phyloP scores from a whole-genome alignment of 768 basidiomycete genomes.

The Kwoniella europaea region DNA sequence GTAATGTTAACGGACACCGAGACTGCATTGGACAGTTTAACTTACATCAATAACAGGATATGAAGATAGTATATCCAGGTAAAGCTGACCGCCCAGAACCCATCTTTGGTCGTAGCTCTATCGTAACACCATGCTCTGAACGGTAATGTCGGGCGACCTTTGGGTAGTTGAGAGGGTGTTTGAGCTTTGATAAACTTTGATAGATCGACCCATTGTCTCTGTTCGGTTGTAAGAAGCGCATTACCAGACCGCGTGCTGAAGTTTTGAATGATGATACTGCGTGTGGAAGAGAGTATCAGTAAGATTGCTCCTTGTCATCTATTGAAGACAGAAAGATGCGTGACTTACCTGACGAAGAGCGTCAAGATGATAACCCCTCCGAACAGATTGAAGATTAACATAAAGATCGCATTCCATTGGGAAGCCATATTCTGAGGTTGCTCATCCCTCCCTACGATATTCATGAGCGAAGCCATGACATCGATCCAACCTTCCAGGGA shows the following conservation, averaged over 20 bases:
- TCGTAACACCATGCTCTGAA: constrained; percentile 88
- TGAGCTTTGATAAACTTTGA: constrained; percentile 86
- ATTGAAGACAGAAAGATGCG: no score
- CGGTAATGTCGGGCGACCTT: constrained; percentile 63
- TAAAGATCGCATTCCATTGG: constrained; percentile 85
- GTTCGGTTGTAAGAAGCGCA: constrained; percentile 81
- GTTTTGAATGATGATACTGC: constrained; percentile 92
- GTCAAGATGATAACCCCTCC: constrained; percentile 89
- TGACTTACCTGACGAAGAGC: constrained; percentile 79
- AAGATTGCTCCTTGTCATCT: not conserved
- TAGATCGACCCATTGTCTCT: constrained; percentile 92
- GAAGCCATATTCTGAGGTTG: constrained; percentile 76
- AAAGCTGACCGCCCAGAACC: constrained; percentile 85
- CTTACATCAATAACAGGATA: constrained; percentile 75
- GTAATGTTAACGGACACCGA: not conserved
- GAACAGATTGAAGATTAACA: constrained; percentile 86
- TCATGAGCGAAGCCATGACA: constrained; percentile 80
- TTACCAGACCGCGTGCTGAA: constrained; percentile 85
- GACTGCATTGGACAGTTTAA: not conserved
- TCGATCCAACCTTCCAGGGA: constrained; percentile 97
- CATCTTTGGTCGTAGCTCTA: constrained; percentile 86
- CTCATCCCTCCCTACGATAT: constrained; percentile 70
- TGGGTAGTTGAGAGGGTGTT: constrained; percentile 80
- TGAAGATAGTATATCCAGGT: constrained; percentile 79
- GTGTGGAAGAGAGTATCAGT: not conserved